Evolutionary conservation across 116 monocot species (phyloP).

Genomic region (Trichopus zeylanicus): DNA sequence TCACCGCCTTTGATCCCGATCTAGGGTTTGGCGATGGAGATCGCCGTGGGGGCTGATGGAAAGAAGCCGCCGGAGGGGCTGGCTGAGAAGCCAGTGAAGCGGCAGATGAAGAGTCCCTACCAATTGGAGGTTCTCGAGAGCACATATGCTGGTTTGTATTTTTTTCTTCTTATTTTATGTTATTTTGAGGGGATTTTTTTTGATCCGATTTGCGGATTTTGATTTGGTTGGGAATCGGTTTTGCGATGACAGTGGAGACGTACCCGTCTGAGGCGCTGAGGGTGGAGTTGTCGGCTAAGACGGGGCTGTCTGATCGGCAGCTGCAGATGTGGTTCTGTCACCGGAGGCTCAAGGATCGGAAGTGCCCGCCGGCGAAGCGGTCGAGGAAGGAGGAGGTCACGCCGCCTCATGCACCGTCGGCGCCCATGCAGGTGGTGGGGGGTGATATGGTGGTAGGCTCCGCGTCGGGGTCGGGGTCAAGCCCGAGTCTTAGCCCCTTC

Average conservation of each 20-base stretch:
- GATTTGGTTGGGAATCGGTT: background rate
- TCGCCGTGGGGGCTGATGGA: conserved; percentile 18
- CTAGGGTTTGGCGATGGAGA: conserved; percentile 39
- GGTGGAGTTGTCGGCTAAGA: conserved; percentile 79
- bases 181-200: background rate
- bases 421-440: conserved; percentile 1
- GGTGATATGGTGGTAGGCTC: conserved; percentile 11
- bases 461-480: conserved; percentile 4
- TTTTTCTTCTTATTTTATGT: conserved; percentile 6
- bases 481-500: conserved; percentile 8
- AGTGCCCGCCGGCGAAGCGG: conserved; percentile 27
- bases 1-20: conserved; percentile 16
- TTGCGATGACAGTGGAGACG: conserved; percentile 31
- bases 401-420: conserved; percentile 7
- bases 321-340: conserved; percentile 99
- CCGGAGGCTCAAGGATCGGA: conserved; percentile 85
- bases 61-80: conserved; percentile 33
- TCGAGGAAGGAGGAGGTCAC: conserved; percentile 32
- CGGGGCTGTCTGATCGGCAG: conserved; percentile 84
- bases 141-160: conserved; percentile 66
- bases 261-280: conserved; percentile 75
- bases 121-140: conserved; percentile 92
- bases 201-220: background rate
- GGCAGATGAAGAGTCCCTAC: conserved; percentile 97
- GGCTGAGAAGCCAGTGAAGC: conserved; percentile 48